Conservation (phyloP, 139 green algal species). For the Parachlorella kessleri region DNA sequence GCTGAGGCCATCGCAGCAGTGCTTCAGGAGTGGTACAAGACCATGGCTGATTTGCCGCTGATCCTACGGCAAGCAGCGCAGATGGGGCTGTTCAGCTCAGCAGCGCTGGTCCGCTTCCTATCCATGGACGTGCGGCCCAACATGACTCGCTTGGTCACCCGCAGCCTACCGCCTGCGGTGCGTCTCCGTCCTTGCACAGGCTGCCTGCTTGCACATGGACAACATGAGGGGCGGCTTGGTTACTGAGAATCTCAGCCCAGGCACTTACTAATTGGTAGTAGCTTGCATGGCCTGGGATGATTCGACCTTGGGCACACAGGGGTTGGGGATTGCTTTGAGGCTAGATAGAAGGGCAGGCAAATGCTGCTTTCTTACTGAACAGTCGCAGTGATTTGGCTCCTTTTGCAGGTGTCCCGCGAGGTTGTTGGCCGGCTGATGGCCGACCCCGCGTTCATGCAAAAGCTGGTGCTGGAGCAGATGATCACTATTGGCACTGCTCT, state of each 20-base stretch:
- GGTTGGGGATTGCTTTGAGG: too few relatives aligned
- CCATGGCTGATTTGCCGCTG: conserved; percentile 82
- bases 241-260: too few relatives aligned
- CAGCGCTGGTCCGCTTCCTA: conserved; percentile 93
- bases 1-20: conserved; percentile 86
- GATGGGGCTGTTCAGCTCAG: conserved; percentile 93
- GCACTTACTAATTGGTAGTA: too few relatives aligned
- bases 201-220: too few relatives aligned
- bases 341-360: too few relatives aligned
- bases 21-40: conserved; percentile 90
- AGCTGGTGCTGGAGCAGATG: conserved; percentile 88
- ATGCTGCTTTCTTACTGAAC: too few relatives aligned
- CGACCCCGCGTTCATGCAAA: conserved; percentile 95
- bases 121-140: conserved; percentile 91
- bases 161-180: conserved; percentile 73
- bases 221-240: too few relatives aligned
- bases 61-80: conserved; percentile 89
- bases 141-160: conserved; percentile 82
- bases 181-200: too few relatives aligned
- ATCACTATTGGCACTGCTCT: conserved; percentile 74
- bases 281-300: too few relatives aligned
- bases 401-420: conserved; percentile 68
- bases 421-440: conserved; percentile 97
- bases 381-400: too few relatives aligned
- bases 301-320: too few relatives aligned